Base-by-base conservation (phyloP, 2,329 filamentous ascomycete species). In the Colletotrichum sp. region DNA sequence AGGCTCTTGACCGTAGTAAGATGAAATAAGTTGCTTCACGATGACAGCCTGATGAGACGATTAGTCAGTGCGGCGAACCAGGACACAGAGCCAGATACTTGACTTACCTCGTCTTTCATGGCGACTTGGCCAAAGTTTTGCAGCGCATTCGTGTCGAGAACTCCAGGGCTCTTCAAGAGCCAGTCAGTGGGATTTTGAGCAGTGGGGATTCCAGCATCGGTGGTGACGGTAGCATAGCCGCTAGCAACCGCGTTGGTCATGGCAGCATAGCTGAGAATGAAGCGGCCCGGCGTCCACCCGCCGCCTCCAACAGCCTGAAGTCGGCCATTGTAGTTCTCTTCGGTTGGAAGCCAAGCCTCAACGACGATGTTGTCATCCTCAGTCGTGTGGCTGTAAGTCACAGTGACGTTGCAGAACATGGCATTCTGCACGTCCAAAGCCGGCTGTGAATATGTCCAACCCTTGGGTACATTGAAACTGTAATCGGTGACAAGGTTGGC, bases 311-410 rank as follows among this genome's bases (percentile, higher is more conserved):
- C 67, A 1, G 58, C 74, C 13, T 73, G 64, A 55, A 79, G 72
- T 14, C 76, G 67, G 0, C 62, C 70, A 26, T 78, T 79, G 70
- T 77, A 79, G 38, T 84, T 78, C 34, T 71, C 66, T 30, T 61
- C 0, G 4, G 72, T 61, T 6, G 78, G 78, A 0, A 78, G 71
- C 75, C 73, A 78, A 10, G 67, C 48, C n/a, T 77, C 64, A 1
- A 77, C 67, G 4, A 26, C 13, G 26, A 79, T 63, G 0, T n/a
- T 59, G 63, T 79, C 77, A 12, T 67, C 43, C 18, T 36, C 14
- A 13, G 69, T 75, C 2, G 59, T 67, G 43, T 79, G 76, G 7
- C 72, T 66, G 55, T 75, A 69, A 2, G 62, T 48, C 24, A 79
- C 71, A 5, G 75, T 78, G 14, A 79, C 71, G 16, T 79, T 76